These are phyloP conservation scores for Thelonectria olida DNA, from an alignment of 2,329 filamentous ascomycete species.

Conservation along the genomic window DNA sequence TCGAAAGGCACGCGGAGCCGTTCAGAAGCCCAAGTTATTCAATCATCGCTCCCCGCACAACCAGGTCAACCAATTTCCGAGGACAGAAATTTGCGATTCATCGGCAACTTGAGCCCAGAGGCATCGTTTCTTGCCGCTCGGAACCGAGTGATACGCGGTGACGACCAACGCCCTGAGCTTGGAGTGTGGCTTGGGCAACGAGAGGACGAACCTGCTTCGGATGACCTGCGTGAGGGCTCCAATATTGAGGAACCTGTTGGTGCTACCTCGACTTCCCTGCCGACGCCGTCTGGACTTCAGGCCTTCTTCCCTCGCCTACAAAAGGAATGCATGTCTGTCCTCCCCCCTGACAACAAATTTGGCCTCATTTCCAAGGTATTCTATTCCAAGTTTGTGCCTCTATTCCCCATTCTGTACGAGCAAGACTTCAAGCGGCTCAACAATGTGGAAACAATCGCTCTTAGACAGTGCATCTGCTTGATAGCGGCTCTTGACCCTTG, in stretches of 20 bases:
- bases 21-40: neutral
- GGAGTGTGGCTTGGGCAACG: conserved; percentile 12
- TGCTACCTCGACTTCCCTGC: neutral
- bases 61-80: neutral
- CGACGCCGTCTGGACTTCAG: neutral
- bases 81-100: neutral
- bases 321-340: conserved; percentile 16
- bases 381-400: conserved; percentile 4
- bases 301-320: neutral
- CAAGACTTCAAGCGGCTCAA: neutral
- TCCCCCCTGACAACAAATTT: conserved; percentile 2
- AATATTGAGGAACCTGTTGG: neutral
- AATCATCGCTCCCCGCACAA: neutral
- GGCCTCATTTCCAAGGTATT: neutral
- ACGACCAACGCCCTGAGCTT: conserved; percentile 3
- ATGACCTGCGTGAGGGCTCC: neutral
- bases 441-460: neutral
- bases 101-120: conserved; percentile 11
- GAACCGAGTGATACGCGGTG: neutral
- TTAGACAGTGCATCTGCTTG: conserved; percentile 13
- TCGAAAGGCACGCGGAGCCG: neutral
- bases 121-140: conserved; percentile 12
- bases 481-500: conserved; percentile 5
- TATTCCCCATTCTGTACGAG: conserved; percentile 5
- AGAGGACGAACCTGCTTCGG: neutral